These are phyloP conservation scores for Lachnellula suecica DNA, from an alignment of 2,329 filamentous ascomycete genomes.

Conservation along the genomic window DNA sequence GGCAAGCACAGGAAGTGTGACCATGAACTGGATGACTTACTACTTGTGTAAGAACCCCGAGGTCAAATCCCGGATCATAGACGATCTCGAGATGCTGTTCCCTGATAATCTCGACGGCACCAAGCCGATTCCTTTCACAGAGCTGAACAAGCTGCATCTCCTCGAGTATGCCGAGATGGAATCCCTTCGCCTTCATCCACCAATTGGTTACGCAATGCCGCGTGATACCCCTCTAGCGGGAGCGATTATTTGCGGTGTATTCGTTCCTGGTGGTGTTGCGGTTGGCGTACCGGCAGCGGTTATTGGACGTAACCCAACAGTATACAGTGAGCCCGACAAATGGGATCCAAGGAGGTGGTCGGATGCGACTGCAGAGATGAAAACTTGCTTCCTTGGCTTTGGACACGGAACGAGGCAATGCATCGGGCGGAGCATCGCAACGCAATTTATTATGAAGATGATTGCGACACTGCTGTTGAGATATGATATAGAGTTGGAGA, in stretches of 20 bases:
- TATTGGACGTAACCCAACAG: slow-evolving; percentile 12
- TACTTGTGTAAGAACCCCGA: slow-evolving; percentile 15
- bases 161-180: slow-evolving; percentile 12
- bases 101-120: slow-evolving; percentile 5
- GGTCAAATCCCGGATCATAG: slow-evolving; percentile 6
- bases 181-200: slow-evolving; percentile 14
- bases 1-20: slow-evolving; percentile 12
- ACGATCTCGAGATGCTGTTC: slow-evolving; percentile 7
- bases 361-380: slow-evolving; percentile 11
- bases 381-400: slow-evolving; percentile 16
- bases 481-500: slow-evolving; percentile 14
- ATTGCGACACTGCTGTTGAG: slow-evolving; percentile 11
- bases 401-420: slow-evolving; percentile 13
- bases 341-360: slow-evolving; percentile 13
- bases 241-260: slow-evolving; percentile 12
- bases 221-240: slow-evolving; percentile 12
- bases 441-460: slow-evolving; percentile 15
- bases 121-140: slow-evolving; percentile 7
- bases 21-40: slow-evolving; percentile 16
- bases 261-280: slow-evolving; percentile 10
- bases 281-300: slow-evolving; percentile 14
- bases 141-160: slow-evolving; percentile 9
- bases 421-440: slow-evolving; percentile 15
- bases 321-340: slow-evolving; percentile 8
- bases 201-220: slow-evolving; percentile 16